phyloP scores from a whole-genome alignment of 768 basidiomycete genomes.

The Pholiota microspora region DNA sequence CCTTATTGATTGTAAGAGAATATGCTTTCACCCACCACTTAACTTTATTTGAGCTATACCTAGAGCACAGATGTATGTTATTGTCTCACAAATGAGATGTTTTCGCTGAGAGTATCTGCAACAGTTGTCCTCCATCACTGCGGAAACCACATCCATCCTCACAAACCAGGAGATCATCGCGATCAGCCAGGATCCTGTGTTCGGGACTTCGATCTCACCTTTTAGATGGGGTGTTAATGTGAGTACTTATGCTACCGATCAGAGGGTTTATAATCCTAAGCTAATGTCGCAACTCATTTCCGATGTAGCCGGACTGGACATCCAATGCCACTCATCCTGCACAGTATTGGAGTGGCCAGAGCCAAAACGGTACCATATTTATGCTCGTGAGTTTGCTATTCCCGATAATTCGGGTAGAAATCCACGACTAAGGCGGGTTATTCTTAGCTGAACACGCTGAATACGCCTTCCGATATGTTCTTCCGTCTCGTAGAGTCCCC shows the following conservation, averaged over 20 bases:
- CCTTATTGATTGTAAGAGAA: slow-evolving; percentile 49
- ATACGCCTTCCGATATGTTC: slow-evolving; percentile 53
- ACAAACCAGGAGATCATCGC: slow-evolving; percentile 66
- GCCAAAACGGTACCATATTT: slow-evolving; percentile 61
- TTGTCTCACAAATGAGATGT: neutral
- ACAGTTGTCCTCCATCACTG: slow-evolving; percentile 48
- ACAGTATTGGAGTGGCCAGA: slow-evolving; percentile 71
- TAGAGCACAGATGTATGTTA: neutral
- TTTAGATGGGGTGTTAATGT: slow-evolving; percentile 74
- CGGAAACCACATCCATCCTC: slow-evolving; percentile 51
- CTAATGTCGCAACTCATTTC: slow-evolving; percentile 4
- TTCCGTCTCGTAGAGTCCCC: slow-evolving; percentile 69
- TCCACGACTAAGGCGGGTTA: slow-evolving; percentile 2
- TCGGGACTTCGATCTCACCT: slow-evolving; percentile 59
- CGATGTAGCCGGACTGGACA: slow-evolving; percentile 40
- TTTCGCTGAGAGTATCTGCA: neutral
- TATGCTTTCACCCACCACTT: neutral
- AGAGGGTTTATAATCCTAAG: neutral
- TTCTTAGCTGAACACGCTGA: slow-evolving; percentile 55
- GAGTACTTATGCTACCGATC: slow-evolving; percentile 18
- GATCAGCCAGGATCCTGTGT: slow-evolving; percentile 65
- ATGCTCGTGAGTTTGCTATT: slow-evolving; percentile 52
- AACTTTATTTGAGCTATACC: neutral
- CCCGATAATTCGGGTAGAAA: neutral
- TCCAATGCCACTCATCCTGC: slow-evolving; percentile 50